Conservation (phyloP, 805 yeast species). For the Ogataea philodendri region DNA sequence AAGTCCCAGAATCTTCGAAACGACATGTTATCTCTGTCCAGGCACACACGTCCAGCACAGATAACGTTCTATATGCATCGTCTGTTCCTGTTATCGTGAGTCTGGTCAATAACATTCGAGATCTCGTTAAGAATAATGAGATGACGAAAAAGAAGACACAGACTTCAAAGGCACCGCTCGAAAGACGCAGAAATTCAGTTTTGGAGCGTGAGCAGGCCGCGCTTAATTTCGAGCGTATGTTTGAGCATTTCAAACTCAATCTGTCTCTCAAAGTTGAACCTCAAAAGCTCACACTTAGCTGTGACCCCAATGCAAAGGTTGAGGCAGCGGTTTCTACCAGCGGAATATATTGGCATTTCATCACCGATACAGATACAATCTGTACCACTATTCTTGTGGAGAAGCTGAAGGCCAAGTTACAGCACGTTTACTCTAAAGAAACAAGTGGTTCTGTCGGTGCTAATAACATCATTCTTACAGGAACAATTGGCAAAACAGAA, state of each 20-base stretch:
- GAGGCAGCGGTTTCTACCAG: constrained; percentile 79
- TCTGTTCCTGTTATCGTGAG: constrained; percentile 79
- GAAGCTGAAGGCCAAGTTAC: constrained; percentile 68
- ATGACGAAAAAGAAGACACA: constrained; percentile 9
- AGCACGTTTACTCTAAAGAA: constrained; percentile 88
- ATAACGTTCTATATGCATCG: constrained; percentile 64
- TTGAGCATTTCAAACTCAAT: constrained; percentile 58
- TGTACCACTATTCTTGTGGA: constrained; percentile 47
- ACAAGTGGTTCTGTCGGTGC: constrained; percentile 68
- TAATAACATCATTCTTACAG: constrained; percentile 46
- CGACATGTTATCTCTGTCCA: constrained; percentile 51
- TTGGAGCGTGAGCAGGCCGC: constrained; percentile 8
- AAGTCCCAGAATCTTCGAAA: constrained; percentile 33
- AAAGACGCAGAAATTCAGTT: background rate
- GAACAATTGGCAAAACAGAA: constrained; percentile 44
- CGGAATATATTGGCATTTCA: constrained; percentile 58
- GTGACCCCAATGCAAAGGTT: constrained; percentile 93
- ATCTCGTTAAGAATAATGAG: constrained; percentile 39
- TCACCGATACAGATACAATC: constrained; percentile 44
- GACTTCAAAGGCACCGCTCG: background rate
- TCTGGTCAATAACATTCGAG: constrained; percentile 48
- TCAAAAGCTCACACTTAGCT: constrained; percentile 75
- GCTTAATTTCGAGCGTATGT: constrained; percentile 42
- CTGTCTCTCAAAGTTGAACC: constrained; percentile 63
- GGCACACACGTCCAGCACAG: constrained; percentile 63